phyloP scores from a whole-genome alignment of 2,329 filamentous ascomycete genomes.

The Sordariomycetes sp. region DNA sequence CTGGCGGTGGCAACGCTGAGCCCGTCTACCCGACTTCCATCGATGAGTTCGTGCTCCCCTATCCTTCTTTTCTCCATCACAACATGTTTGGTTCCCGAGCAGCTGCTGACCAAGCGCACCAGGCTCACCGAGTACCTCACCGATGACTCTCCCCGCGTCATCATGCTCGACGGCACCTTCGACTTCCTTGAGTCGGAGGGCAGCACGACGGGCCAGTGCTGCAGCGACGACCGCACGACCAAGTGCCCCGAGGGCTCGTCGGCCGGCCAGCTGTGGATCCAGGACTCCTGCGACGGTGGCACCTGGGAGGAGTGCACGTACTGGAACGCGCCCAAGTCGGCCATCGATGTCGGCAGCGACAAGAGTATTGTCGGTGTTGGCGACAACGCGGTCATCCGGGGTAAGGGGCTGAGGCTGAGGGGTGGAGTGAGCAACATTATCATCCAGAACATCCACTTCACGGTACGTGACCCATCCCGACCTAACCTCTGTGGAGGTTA shows the following conservation, averaged over 20 bases:
- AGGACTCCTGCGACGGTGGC: slow-evolving; percentile 13
- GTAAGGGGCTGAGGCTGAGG: slow-evolving; percentile 23
- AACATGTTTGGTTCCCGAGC: slow-evolving; percentile 12
- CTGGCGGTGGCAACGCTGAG: slow-evolving; percentile 34
- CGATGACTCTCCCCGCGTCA: slow-evolving; percentile 18
- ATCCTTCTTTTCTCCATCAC: too few species aligned
- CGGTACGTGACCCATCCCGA: too few species aligned
- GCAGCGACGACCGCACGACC: slow-evolving; percentile 10
- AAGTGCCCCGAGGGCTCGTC: slow-evolving; percentile 9
- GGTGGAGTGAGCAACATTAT: slow-evolving; percentile 19
- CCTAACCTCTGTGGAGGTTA: background rate
- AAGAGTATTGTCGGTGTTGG: slow-evolving; percentile 25
- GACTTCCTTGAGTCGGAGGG: slow-evolving; percentile 14
- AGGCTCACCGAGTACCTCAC: slow-evolving; percentile 13
- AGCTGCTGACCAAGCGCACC: background rate
- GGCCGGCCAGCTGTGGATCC: slow-evolving; percentile 13
- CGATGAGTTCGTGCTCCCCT: slow-evolving; percentile 20
- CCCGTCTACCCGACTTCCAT: slow-evolving; percentile 26
- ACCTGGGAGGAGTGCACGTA: slow-evolving; percentile 13
- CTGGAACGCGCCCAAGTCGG: slow-evolving; percentile 14
- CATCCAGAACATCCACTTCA: slow-evolving; percentile 20
- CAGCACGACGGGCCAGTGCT: slow-evolving; percentile 11
- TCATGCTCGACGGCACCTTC: slow-evolving; percentile 18
- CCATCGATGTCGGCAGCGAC: slow-evolving; percentile 21
- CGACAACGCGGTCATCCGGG: slow-evolving; percentile 21